Base-by-base conservation (phyloP, 805 yeast species). In the Sugiyamaella valdiviana region DNA sequence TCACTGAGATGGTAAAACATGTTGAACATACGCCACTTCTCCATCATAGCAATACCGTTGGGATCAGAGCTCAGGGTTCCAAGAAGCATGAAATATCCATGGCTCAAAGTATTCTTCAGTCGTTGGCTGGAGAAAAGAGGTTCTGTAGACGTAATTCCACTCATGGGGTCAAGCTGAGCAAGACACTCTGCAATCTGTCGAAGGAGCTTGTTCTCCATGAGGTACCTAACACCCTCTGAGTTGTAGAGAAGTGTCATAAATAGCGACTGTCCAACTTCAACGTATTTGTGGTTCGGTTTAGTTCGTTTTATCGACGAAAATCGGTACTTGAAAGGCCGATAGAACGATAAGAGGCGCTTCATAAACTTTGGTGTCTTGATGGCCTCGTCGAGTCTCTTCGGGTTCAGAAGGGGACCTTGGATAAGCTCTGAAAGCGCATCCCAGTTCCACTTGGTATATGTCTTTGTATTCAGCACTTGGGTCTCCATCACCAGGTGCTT, bases 171-270 rank as follows among this genome's bases (percentile, higher is more conserved):
- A 17, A 86, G 69, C 63, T 86, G 95, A 0, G 93, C 93, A 38
- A 91, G 70, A 44, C 95, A 82, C 57, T 93, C 96, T 0, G 95
- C 89, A 45, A 91, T 74, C 62, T 91, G 98, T 1, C 95, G 85
- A 32, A 91, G 64, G 6, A 90, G 71, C 64, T 93, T 90, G 64
- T 84, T 88, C 47, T 79, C 83, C 29, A 74, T 67, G 14, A 88
- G 69, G 54, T 80, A 83, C 51, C 73, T 75, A 36, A 78, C 75
- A 9, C 97, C 97, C 51, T 77, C 84, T 0, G 74, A 72, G 24
- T 77, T 75, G 0, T 78, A 69, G 2, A 88, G 67, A 6, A 91
- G 67, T 40, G 84, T 75, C 51, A 76, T 80, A 55, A 93, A 69
- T 29, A 93, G 73, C 43, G 79, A 84, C 57, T 89, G 79, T 0